A percentile compares a stretch with the other conserved stretches of the same genome.
These are phyloP conservation scores for Hypoxylon sp. DNA, from an alignment of 2,329 filamentous ascomycete genomes.

Conservation along the genomic window DNA sequence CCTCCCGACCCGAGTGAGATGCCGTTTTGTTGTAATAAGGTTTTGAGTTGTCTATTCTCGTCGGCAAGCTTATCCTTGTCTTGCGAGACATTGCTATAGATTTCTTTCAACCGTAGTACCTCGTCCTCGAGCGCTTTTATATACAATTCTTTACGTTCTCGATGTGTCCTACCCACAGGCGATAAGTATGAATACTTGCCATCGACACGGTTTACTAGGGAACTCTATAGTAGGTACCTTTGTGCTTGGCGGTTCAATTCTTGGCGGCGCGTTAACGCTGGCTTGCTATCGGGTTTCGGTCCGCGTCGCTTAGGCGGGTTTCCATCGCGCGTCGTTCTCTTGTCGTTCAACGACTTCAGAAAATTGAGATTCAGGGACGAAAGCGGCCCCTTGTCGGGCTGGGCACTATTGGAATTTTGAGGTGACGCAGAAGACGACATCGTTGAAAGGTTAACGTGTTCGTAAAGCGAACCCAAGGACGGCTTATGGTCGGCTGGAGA, in stretches of 20 bases:
- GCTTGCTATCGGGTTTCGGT: conserved; percentile 96
- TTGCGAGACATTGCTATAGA: conserved; percentile 79
- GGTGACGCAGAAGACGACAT: conserved; percentile 67
- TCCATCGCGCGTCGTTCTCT: conserved; percentile 87
- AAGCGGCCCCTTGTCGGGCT: conserved; percentile 56
- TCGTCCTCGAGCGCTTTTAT: conserved; percentile 95
- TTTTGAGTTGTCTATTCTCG: conserved; percentile 83
- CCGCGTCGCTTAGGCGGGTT: conserved; percentile 90
- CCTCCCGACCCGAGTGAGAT: conserved; percentile 57
- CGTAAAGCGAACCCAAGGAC: conserved; percentile 55
- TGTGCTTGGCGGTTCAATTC: conserved; percentile 97
- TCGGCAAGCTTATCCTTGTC: conserved; percentile 82
- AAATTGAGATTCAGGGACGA: conserved; percentile 70
- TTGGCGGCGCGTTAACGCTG: conserved; percentile 90
- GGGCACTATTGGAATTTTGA: conserved; percentile 40
- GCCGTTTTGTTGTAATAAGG: conserved; percentile 68
- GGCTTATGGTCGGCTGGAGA: conserved; percentile 54
- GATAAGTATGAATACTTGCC: conserved; percentile 33
- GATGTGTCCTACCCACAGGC: conserved; percentile 79
- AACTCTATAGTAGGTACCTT: conserved; percentile 70
- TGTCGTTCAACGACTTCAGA: conserved; percentile 78
- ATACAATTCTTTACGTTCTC: conserved; percentile 95
- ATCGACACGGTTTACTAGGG: background rate
- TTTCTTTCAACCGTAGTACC: conserved; percentile 88
- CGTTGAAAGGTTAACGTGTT: conserved; percentile 49